Evolutionary conservation across 192 early-diverging fungal genomes (phyloP).

Genomic region (Geranomyces variabilis): DNA sequence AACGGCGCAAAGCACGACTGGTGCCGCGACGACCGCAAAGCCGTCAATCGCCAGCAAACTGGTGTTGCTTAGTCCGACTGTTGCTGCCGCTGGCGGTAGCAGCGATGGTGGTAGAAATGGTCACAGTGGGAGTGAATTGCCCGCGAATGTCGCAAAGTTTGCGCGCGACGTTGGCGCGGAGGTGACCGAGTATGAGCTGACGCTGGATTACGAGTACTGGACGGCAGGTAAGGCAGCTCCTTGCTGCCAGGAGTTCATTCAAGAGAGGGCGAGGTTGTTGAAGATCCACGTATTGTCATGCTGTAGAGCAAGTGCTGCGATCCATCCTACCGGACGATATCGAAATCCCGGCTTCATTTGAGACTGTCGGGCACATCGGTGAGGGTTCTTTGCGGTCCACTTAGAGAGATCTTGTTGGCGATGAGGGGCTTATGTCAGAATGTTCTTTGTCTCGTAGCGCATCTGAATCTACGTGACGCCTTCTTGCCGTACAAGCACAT

Average conservation of each 20-base stretch:
- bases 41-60: slow-evolving; percentile 16
- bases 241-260: too few relatives aligned
- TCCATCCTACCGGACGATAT: slow-evolving; percentile 82
- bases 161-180: slow-evolving; percentile 52
- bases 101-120: too few relatives aligned
- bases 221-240: slow-evolving; percentile 70
- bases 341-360: slow-evolving; percentile 80
- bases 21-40: not conserved
- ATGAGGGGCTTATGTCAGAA: too few relatives aligned
- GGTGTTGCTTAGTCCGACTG: slow-evolving; percentile 54
- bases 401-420: too few relatives aligned
- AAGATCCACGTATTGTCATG: not conserved
- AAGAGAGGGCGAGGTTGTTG: too few relatives aligned
- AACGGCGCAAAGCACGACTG: too few relatives aligned
- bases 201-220: slow-evolving; percentile 88
- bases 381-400: slow-evolving; percentile 2
- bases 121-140: slow-evolving; percentile 35
- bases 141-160: slow-evolving; percentile 51
- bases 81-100: not conserved
- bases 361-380: slow-evolving; percentile 81
- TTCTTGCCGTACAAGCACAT: slow-evolving; percentile 85
- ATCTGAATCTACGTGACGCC: slow-evolving; percentile 94
- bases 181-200: slow-evolving; percentile 57
- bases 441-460: slow-evolving; percentile 60
- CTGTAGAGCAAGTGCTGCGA: slow-evolving; percentile 82